phyloP scores from a whole-genome alignment of 805 yeast genomes.

The Schizosaccharomyces octosporus region DNA sequence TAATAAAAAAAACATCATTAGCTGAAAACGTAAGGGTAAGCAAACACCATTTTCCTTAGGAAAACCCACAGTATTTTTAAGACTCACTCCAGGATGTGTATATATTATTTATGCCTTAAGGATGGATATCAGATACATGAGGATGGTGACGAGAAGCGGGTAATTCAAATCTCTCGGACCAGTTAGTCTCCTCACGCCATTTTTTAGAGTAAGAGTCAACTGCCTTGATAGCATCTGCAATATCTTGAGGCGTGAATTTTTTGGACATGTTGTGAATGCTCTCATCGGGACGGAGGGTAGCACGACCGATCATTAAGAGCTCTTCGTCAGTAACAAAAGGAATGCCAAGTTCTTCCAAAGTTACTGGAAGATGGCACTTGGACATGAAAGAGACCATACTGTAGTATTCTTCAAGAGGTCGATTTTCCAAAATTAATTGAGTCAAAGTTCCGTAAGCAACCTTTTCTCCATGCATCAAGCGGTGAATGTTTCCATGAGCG shows the following conservation, averaged over 20 bases:
- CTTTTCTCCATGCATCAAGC: constrained; percentile 2
- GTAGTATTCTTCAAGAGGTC: background rate
- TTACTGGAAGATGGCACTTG: background rate
- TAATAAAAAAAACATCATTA: background rate
- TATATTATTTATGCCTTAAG: background rate
- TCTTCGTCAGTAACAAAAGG: background rate
- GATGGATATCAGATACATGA: background rate
- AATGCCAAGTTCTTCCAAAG: background rate
- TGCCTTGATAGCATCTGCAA: background rate
- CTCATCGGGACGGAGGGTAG: background rate
- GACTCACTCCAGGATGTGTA: background rate
- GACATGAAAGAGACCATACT: background rate
- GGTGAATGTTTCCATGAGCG: background rate
- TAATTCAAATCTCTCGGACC: background rate
- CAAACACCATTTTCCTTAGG: too few species aligned
- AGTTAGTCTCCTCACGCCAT: background rate
- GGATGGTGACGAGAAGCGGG: background rate
- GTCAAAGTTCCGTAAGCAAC: background rate
- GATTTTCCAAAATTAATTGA: background rate
- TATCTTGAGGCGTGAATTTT: background rate
- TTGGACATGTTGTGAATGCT: constrained; percentile 3
- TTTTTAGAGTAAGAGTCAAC: background rate
- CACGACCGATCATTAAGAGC: background rate
- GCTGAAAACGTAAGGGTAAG: too few species aligned
- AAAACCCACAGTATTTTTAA: too few species aligned